These are phyloP conservation scores for Pezicula neosporulosa DNA, from an alignment of 2,329 filamentous ascomycete species.

Conservation along the genomic window DNA sequence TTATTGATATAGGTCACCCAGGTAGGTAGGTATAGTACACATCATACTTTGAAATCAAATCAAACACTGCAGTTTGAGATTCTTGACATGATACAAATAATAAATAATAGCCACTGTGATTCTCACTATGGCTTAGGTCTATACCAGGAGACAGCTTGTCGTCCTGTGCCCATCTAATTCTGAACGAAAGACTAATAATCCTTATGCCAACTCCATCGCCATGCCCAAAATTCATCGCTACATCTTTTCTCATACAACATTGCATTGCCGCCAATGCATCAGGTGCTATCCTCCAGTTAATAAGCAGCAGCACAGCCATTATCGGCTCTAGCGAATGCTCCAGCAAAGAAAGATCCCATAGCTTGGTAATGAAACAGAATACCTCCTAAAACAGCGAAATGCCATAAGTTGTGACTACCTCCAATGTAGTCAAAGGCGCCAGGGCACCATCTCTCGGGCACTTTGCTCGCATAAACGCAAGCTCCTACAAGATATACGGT, in stretches of 20 bases:
- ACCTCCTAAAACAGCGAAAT: slow-evolving; percentile 87
- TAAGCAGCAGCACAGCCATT: slow-evolving; percentile 24
- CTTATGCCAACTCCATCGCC: slow-evolving; percentile 9
- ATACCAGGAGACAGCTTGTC: background rate
- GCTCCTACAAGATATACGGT: slow-evolving; percentile 84
- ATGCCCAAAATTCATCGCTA: slow-evolving; percentile 6
- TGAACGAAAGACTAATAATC: background rate
- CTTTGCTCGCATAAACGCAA: slow-evolving; percentile 82
- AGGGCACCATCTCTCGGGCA: slow-evolving; percentile 89
- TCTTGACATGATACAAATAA: too few species aligned
- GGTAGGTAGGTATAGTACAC: too few species aligned
- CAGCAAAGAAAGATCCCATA: slow-evolving; percentile 91
- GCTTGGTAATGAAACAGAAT: slow-evolving; percentile 97
- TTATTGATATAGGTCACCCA: too few species aligned
- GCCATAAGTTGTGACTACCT: slow-evolving; percentile 97
- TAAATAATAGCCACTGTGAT: too few species aligned
- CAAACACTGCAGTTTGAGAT: too few species aligned
- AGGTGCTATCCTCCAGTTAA: slow-evolving; percentile 5
- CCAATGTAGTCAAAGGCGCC: slow-evolving; percentile 95
- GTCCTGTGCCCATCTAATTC: slow-evolving; percentile 1
- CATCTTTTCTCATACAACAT: background rate
- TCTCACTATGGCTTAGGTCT: too few species aligned
- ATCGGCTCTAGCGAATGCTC: slow-evolving; percentile 64
- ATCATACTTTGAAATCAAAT: too few species aligned
- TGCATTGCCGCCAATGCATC: background rate